Evolutionary conservation across 345 rosid genomes (phyloP).

Genomic region (Cochlearia excelsa): DNA sequence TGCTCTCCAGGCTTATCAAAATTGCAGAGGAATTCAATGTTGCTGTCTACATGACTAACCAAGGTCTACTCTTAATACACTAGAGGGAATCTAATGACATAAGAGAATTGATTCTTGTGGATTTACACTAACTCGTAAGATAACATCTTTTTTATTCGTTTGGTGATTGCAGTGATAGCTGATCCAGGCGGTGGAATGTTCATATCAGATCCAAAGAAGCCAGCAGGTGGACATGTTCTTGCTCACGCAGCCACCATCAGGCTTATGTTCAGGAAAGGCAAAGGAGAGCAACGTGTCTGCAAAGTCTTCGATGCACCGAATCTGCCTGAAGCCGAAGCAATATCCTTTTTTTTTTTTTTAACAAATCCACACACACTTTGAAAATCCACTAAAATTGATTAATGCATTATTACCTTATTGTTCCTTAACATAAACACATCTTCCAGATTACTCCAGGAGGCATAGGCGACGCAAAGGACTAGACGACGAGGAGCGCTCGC

Average conservation of each 20-base stretch:
- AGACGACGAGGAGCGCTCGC: not conserved
- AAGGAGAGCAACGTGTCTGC: slow-evolving; percentile 84
- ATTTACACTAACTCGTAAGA: not conserved
- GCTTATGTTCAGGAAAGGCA: slow-evolving; percentile 89
- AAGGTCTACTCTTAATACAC: slow-evolving; percentile 44
- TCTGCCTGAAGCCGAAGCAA: slow-evolving; percentile 88
- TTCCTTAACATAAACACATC: slow-evolving; percentile 50
- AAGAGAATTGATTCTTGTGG: not conserved
- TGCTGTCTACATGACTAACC: slow-evolving; percentile 92
- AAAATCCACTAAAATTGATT: not conserved
- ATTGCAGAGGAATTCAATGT: slow-evolving; percentile 92
- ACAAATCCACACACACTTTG: not conserved
- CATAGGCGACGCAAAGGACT: slow-evolving; percentile 84
- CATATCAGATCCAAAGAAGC: slow-evolving; percentile 89
- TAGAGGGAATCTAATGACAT: not conserved
- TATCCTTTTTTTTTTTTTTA: slow-evolving; percentile 51
- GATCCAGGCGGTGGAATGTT: slow-evolving; percentile 90
- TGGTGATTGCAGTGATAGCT: slow-evolving; percentile 59
- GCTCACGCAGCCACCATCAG: slow-evolving; percentile 86
- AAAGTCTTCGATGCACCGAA: slow-evolving; percentile 95
- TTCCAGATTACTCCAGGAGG: slow-evolving; percentile 89
- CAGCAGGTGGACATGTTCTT: slow-evolving; percentile 87
- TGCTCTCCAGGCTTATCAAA: slow-evolving; percentile 78
- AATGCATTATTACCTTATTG: slow-evolving; percentile 17
- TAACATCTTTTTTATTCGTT: not conserved